Percentiles rank a stretch among this genome's conserved stretches.
phyloP scores from a whole-genome alignment of 2,329 filamentous ascomycete genomes.

The Botrytis medusae region DNA sequence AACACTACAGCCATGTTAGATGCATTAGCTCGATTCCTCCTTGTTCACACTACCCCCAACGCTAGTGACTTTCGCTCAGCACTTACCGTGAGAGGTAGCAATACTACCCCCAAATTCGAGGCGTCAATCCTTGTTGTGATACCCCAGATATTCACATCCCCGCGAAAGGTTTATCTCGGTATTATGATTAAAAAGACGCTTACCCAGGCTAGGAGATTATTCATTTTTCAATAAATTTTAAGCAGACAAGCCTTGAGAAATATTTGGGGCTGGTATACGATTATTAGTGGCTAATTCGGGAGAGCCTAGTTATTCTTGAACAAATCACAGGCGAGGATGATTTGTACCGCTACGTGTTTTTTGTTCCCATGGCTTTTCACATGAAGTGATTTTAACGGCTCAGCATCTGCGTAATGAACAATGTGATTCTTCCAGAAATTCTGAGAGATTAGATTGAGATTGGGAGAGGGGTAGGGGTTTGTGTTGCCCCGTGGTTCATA shows the following conservation, averaged over 20 bases:
- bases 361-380: neutral
- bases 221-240: neutral
- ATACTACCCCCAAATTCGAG: neutral
- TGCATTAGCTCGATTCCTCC: slow-evolving; percentile 1
- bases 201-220: too few species aligned
- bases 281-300: neutral
- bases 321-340: neutral
- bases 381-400: neutral
- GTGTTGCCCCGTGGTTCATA: neutral
- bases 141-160: slow-evolving; percentile 14
- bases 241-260: neutral
- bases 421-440: neutral
- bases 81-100: slow-evolving; percentile 1
- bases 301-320: neutral
- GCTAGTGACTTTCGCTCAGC: neutral
- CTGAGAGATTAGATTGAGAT: slow-evolving; percentile 1
- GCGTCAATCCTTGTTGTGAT: slow-evolving; percentile 3
- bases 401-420: neutral
- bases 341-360: neutral
- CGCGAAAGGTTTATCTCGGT: neutral
- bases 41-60: too few species aligned
- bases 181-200: neutral
- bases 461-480: neutral
- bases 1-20: slow-evolving; percentile 3
- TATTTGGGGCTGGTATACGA: neutral